These are phyloP conservation scores for Eucalyptus pauciflora DNA, from an alignment of 345 rosid genomes.

Conservation along the genomic window DNA sequence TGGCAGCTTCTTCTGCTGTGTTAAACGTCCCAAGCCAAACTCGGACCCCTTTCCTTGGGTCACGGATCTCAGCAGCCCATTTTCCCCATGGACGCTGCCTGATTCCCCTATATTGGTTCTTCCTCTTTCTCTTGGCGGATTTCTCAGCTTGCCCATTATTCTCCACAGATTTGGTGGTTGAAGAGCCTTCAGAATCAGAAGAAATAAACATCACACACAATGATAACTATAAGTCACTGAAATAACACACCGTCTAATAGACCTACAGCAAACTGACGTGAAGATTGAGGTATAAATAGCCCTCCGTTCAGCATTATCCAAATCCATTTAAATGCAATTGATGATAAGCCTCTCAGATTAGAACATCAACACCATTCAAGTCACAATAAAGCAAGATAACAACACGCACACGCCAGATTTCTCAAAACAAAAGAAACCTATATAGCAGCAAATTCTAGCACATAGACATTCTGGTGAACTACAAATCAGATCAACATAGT, in stretches of 20 bases:
- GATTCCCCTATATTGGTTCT: conserved; percentile 82
- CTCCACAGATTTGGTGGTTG: conserved; percentile 18
- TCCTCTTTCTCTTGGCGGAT: conserved; percentile 74
- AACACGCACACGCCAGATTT: neutral
- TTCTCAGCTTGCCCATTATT: conserved; percentile 48
- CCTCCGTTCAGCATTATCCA: neutral
- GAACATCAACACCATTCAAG: neutral
- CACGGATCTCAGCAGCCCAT: conserved; percentile 99
- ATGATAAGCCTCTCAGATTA: neutral
- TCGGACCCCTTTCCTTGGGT: conserved; percentile 82
- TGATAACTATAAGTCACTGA: neutral
- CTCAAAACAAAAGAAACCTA: neutral
- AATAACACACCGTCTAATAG: neutral
- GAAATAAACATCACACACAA: neutral
- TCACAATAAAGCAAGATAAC: neutral
- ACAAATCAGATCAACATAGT: neutral
- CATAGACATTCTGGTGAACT: neutral
- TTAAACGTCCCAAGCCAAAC: conserved; percentile 96
- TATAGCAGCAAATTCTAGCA: neutral
- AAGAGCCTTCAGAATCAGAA: conserved; percentile 14
- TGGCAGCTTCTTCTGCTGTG: conserved; percentile 87
- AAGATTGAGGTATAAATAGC: neutral
- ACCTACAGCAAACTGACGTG: neutral
- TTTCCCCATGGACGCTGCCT: conserved; percentile 99
- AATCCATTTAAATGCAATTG: neutral